A percentile compares a stretch with the other conserved stretches of the same genome.
These are phyloP conservation scores for Oemleria cerasiformis DNA, from an alignment of 306 rosid species.

Conservation along the genomic window DNA sequence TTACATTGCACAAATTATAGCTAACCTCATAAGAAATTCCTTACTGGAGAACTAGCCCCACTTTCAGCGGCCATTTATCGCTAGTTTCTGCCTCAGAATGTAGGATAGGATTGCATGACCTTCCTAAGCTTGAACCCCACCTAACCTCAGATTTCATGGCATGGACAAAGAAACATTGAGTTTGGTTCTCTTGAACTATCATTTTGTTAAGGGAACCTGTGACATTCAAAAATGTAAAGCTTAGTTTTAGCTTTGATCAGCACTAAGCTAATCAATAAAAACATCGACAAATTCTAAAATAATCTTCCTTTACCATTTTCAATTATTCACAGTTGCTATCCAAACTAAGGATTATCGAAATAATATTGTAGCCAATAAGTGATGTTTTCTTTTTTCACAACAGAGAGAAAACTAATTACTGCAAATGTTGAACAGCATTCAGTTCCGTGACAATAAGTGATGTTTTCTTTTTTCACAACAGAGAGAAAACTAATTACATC, in stretches of 20 bases:
- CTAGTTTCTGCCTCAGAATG: neutral
- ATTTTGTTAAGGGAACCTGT: neutral
- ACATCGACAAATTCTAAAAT: neutral
- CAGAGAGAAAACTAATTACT: neutral
- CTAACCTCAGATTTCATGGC: neutral
- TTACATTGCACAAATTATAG: neutral
- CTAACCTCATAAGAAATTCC: neutral
- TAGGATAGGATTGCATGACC: neutral
- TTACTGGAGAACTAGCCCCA: neutral
- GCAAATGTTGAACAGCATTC: neutral
- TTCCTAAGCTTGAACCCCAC: neutral
- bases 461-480: neutral
- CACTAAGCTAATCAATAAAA: neutral
- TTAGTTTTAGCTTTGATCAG: neutral
- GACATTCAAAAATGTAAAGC: neutral
- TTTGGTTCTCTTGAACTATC: neutral
- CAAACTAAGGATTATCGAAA: neutral
- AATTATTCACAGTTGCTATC: neutral
- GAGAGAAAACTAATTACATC: neutral
- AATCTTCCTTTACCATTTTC: conserved; percentile 4
- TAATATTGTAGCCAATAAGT: neutral
- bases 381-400: neutral
- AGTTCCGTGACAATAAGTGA: neutral
- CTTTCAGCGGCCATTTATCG: neutral
- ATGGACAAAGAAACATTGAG: neutral